phyloP scores from a whole-genome alignment of 495 filamentous ascomycete species.

The Chaetomium tenue region DNA sequence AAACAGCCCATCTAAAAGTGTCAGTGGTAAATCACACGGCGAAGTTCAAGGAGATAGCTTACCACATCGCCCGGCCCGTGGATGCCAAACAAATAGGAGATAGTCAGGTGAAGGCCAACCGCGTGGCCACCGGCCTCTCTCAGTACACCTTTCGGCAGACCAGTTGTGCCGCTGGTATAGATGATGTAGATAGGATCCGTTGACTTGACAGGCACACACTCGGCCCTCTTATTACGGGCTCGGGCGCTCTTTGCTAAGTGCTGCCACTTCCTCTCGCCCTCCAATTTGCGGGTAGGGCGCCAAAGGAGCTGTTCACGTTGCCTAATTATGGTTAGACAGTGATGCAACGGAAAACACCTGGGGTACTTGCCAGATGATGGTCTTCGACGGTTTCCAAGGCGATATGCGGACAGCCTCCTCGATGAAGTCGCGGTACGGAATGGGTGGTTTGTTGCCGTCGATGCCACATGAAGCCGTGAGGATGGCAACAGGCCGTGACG shows the following conservation, averaged over 20 bases:
- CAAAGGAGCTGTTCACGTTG: conserved; percentile 72
- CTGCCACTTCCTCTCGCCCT: conserved; percentile 77
- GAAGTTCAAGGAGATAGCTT: conserved; percentile 7
- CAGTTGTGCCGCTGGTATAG: conserved; percentile 87
- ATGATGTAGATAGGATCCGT: conserved; percentile 85
- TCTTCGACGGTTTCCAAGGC: conserved; percentile 60
- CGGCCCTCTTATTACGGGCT: conserved; percentile 61
- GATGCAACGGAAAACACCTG: not conserved
- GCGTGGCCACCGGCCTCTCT: conserved; percentile 83
- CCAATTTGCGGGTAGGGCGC: conserved; percentile 60
- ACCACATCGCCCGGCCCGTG: conserved; percentile 74
- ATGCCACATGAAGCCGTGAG: conserved; percentile 92
- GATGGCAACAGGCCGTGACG: conserved; percentile 68
- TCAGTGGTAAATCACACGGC: not conserved
- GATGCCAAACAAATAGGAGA: conserved; percentile 75
- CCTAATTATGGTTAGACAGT: conserved; percentile 28
- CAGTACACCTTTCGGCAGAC: conserved; percentile 83
- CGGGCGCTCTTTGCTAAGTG: conserved; percentile 65
- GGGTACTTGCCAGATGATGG: conserved; percentile 59
- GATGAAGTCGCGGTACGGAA: conserved; percentile 68
- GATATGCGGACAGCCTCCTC: conserved; percentile 62
- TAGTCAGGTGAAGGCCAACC: conserved; percentile 76
- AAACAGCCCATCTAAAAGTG: conserved; percentile 33
- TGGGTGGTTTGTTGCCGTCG: conserved; percentile 75
- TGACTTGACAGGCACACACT: conserved; percentile 71